A percentile compares a stretch with the other conserved stretches of the same genome.
Conservation (phyloP, 495 filamentous ascomycete genomes). For the Aspergillus incahuasiensis region DNA sequence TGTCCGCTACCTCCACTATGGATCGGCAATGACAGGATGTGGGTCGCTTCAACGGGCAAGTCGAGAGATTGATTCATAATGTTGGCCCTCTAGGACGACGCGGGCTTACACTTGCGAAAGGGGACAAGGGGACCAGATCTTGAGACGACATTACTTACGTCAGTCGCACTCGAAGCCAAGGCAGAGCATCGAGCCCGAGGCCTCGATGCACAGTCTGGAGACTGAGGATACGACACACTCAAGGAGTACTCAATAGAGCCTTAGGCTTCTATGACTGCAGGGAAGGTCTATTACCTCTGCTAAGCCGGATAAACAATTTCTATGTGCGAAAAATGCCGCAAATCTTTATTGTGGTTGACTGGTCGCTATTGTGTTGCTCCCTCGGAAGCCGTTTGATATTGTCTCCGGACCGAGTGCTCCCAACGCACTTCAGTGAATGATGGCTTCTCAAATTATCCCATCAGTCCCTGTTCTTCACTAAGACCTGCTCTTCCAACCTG, state of each 20-base stretch:
- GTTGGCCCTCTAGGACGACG: background rate
- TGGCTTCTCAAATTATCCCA: background rate
- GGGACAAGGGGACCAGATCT: background rate
- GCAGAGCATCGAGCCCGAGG: no score
- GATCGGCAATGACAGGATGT: background rate
- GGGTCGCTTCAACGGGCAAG: background rate
- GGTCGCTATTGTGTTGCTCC: background rate
- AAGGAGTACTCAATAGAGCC: background rate
- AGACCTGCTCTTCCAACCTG: no score
- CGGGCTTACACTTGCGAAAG: background rate
- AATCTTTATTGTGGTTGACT: background rate
- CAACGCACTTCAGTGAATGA: background rate
- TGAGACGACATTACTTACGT: no score
- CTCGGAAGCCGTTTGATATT: background rate
- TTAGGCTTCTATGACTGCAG: background rate
- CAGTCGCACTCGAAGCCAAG: no score
- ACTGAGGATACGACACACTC: no score
- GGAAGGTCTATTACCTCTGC: background rate
- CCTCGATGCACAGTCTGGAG: no score
- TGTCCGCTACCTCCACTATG: background rate
- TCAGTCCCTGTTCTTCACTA: no score
- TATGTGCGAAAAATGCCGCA: background rate
- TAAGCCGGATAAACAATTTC: background rate
- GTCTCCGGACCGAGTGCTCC: background rate
- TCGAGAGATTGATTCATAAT: background rate